phyloP scores from a whole-genome alignment of 768 basidiomycete genomes.

The Lentinula guzmanii region DNA sequence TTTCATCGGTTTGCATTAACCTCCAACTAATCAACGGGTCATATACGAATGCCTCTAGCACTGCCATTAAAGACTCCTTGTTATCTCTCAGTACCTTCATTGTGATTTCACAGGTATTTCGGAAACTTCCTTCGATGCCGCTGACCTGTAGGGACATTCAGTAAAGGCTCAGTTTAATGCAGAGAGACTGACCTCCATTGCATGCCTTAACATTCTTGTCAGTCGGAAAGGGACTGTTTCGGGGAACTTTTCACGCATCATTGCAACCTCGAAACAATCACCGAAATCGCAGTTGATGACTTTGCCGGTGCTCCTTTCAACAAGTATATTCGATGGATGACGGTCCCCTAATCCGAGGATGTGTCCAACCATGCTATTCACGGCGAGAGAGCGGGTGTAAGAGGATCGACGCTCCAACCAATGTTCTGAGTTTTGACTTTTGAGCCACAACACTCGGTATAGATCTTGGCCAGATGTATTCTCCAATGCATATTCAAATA shows the following conservation, averaged over 20 bases:
- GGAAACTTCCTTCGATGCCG: conserved; percentile 96
- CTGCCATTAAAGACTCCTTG: conserved; percentile 98
- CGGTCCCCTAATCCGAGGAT: conserved; percentile 97
- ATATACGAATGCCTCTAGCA: conserved; percentile 97
- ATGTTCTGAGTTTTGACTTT: conserved; percentile 91
- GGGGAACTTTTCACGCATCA: conserved; percentile 98
- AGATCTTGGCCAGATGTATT: conserved; percentile 98
- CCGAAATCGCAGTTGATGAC: conserved; percentile 97
- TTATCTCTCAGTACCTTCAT: conserved; percentile 96
- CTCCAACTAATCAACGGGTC: conserved; percentile 98
- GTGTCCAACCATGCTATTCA: conserved; percentile 98
- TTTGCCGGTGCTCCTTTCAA: conserved; percentile 88
- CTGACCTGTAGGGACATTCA: conserved; percentile 60
- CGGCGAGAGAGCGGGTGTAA: conserved; percentile 91
- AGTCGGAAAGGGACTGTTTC: conserved; percentile 98
- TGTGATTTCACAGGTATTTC: conserved; percentile 93
- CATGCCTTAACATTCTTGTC: conserved; percentile 96
- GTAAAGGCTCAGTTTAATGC: neutral
- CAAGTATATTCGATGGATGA: conserved; percentile 91
- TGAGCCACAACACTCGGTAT: conserved; percentile 95
- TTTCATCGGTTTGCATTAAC: conserved; percentile 77
- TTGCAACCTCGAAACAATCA: conserved; percentile 97
- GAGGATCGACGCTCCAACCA: conserved; percentile 96
- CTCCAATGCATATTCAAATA: conserved; percentile 97
- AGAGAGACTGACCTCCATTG: conserved; percentile 79